Percentiles rank a stretch among this genome's conserved stretches.
Evolutionary conservation across 108 stramenopile genomes (phyloP).

Genomic region (Craspedostauros australis): DNA sequence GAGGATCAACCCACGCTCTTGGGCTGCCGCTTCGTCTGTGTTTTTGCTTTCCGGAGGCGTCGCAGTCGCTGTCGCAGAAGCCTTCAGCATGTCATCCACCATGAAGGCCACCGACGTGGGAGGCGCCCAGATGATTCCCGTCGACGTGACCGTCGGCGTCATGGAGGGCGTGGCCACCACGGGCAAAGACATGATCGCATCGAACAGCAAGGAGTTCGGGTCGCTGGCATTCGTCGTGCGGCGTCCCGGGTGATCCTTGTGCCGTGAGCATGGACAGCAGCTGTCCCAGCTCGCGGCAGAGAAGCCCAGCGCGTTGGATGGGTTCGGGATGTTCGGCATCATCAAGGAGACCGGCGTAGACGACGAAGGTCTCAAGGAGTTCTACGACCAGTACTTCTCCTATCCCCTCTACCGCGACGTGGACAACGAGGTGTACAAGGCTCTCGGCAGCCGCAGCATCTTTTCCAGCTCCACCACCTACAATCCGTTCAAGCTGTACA

Average conservation of each 20-base stretch:
- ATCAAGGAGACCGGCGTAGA: constrained; percentile 82
- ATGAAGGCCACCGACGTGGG: constrained; percentile 12
- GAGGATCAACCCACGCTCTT: no score
- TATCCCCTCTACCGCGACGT: constrained; percentile 65
- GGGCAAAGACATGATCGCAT: constrained; percentile 6
- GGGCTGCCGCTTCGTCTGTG: no score
- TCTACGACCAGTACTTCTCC: constrained; percentile 48
- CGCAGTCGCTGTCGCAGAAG: no score
- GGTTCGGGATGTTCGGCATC: constrained; percentile 48
- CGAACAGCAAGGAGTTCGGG: constrained; percentile 9
- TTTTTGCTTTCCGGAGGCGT: no score
- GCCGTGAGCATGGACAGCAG: constrained; percentile 80
- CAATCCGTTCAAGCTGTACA: constrained; percentile 34
- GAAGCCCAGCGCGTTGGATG: constrained; percentile 21
- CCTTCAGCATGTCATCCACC: not conserved
- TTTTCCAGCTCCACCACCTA: constrained; percentile 12
- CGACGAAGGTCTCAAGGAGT: constrained; percentile 64
- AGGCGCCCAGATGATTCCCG: constrained; percentile 6
- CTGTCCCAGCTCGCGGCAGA: constrained; percentile 48
- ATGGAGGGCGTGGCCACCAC: constrained; percentile 2
- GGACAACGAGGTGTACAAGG: constrained; percentile 51
- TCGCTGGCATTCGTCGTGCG: constrained; percentile 46
- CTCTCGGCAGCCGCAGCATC: constrained; percentile 49
- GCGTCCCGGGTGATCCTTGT: constrained; percentile 76
- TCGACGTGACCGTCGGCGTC: constrained; percentile 16